Evolutionary conservation across 2,329 filamentous ascomycete genomes (phyloP).

Genomic region (Grosmannia huntii): DNA sequence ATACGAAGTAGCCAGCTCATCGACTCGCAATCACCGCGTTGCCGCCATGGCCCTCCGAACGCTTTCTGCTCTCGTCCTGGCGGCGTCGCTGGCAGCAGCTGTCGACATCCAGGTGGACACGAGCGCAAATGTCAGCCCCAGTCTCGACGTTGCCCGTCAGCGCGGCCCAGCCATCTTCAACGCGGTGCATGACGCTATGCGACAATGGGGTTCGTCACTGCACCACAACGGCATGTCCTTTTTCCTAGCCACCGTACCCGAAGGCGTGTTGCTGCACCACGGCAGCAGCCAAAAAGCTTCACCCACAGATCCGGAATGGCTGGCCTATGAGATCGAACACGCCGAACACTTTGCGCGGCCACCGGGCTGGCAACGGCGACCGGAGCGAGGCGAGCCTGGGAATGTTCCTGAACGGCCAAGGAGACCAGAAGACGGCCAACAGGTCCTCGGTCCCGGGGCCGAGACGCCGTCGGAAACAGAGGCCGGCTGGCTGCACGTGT

Average conservation of each 20-base stretch:
- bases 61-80: background rate
- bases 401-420: too few relatives aligned
- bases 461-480: background rate
- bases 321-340: constrained; percentile 68
- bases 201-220: constrained; percentile 60
- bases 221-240: constrained; percentile 66
- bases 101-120: background rate
- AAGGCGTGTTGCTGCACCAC: constrained; percentile 57
- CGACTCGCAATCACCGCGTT: background rate
- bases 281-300: constrained; percentile 34
- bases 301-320: constrained; percentile 47
- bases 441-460: background rate
- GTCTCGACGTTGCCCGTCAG: constrained; percentile 3
- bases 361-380: constrained; percentile 23
- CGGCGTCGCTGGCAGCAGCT: background rate
- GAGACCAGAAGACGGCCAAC: background rate
- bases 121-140: background rate
- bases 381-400: background rate
- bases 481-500: constrained; percentile 52
- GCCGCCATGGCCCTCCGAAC: background rate
- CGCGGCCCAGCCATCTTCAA: constrained; percentile 44
- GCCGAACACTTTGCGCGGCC: constrained; percentile 51
- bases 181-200: constrained; percentile 23
- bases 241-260: constrained; percentile 53
- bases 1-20: too few relatives aligned